A percentile compares a stretch with the other conserved stretches of the same genome.
Conservation (phyloP, 805 yeast genomes). For the Metschnikowia drakensbergensis region DNA sequence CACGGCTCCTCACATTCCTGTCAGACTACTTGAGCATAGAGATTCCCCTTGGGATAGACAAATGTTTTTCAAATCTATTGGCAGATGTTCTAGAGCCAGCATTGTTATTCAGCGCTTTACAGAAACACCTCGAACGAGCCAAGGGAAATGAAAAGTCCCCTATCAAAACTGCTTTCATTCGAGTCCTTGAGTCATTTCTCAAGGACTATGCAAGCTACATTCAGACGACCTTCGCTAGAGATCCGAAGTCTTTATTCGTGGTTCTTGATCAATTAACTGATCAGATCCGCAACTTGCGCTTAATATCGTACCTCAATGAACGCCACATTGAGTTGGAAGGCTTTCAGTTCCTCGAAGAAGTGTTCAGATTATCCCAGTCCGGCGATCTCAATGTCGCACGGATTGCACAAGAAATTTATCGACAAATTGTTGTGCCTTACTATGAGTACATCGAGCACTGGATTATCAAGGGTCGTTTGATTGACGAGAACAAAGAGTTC, state of each 20-base stretch:
- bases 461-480: conserved; percentile 64
- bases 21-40: conserved; percentile 26
- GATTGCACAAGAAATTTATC: conserved; percentile 43
- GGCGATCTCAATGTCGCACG: conserved; percentile 58
- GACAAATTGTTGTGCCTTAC: conserved; percentile 54
- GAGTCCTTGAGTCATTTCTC: conserved; percentile 43
- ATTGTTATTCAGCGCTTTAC: conserved; percentile 52
- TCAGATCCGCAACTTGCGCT: conserved; percentile 54
- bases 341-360: conserved; percentile 50
- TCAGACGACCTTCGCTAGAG: conserved; percentile 29
- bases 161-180: conserved; percentile 57
- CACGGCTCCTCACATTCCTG: conserved; percentile 49
- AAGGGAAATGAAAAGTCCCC: conserved; percentile 41
- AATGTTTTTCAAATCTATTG: conserved; percentile 53
- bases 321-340: conserved; percentile 36
- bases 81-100: conserved; percentile 68
- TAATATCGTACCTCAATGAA: conserved; percentile 44
- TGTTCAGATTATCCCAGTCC: conserved; percentile 49
- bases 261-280: conserved; percentile 44
- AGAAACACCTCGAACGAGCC: conserved; percentile 23
- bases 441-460: conserved; percentile 57
- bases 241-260: conserved; percentile 28
- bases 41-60: conserved; percentile 52
- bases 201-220: conserved; percentile 32
- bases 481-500: conserved; percentile 56